Evolutionary conservation across 1,284 basidiomycete species (phyloP), one percentile per base, ranked within the genome.

Genomic region (Malassezia dermatis): DNA sequence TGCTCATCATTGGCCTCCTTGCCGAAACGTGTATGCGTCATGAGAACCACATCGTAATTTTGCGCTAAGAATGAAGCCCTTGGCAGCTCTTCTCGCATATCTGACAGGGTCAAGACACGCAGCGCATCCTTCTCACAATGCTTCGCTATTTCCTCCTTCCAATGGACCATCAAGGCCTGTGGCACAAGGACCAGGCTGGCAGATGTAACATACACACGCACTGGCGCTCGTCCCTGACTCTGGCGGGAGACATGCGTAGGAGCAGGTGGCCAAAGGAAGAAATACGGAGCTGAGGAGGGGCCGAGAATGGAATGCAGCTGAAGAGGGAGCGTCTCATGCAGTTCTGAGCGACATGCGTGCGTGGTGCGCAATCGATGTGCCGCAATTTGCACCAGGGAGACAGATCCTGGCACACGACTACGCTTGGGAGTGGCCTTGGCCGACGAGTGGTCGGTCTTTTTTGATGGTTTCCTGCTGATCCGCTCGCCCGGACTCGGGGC

Each of bases 151-250:
- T 63, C 56, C 8, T 48, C 47, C 11, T 17, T 17, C 61, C 61
- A 63, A n/a, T 63, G 61, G 3, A 31, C 28, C 0, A 62, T 13
- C 13, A 63, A 42, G 17, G 60, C 56, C 8, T n/a, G 37, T 4
- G 61, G 61, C n/a, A 62, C 60, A 6, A 63, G 26, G 13, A 62
- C 56, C 4, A 63, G 32, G 10, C 60, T 63, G 3, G 61, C 60
- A 3, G 42, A 27, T 4, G 53, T 47, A 15, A 63, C 35, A 30
- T 53, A 63, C 1, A 63, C 43, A 11, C 53, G 51, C 2, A 57
- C 26, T 3, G 60, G 54, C 19, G 32, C 21, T 12, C 60, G 58
- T 10, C 12, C 15, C 13, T 52, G 48, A 21, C 45, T 48, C 3
- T 53, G 41, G 4, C 60, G 49, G 0, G 58, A 58, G 11, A 54